These are phyloP conservation scores for Pistacia integerrima DNA, from an alignment of 345 rosid species.

Conservation along the genomic window DNA sequence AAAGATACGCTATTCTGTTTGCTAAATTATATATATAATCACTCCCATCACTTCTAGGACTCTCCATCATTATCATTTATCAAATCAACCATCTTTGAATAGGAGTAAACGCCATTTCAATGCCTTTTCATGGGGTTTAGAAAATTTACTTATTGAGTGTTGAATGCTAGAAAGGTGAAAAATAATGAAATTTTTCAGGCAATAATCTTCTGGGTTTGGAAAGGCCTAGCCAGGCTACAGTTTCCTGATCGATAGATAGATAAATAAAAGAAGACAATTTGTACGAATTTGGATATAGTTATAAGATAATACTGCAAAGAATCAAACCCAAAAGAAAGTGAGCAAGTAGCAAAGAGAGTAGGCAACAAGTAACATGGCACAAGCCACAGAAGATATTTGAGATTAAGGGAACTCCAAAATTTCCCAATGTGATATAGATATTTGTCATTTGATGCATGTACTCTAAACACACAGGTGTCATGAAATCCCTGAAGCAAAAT, in stretches of 20 bases:
- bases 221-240: too few relatives aligned
- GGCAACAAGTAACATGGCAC: background rate
- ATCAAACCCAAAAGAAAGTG: background rate
- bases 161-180: background rate
- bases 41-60: background rate
- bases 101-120: background rate
- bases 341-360: background rate
- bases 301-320: background rate
- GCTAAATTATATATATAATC: background rate
- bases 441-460: background rate
- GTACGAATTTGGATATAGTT: background rate
- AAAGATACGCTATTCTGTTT: background rate
- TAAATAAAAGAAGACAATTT: background rate
- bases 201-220: background rate
- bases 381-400: background rate
- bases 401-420: background rate
- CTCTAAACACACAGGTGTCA: background rate
- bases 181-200: background rate
- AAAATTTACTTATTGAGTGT: background rate
- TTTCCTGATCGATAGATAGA: too few relatives aligned
- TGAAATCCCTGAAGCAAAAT: slow-evolving; percentile 10
- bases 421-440: too few relatives aligned
- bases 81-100: background rate
- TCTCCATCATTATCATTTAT: background rate
- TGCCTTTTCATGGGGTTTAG: background rate